A percentile compares a stretch with the other conserved stretches of the same genome.
Evolutionary conservation across 192 early-diverging fungal genomes (phyloP).

Genomic region (Coemansia javaensis): DNA sequence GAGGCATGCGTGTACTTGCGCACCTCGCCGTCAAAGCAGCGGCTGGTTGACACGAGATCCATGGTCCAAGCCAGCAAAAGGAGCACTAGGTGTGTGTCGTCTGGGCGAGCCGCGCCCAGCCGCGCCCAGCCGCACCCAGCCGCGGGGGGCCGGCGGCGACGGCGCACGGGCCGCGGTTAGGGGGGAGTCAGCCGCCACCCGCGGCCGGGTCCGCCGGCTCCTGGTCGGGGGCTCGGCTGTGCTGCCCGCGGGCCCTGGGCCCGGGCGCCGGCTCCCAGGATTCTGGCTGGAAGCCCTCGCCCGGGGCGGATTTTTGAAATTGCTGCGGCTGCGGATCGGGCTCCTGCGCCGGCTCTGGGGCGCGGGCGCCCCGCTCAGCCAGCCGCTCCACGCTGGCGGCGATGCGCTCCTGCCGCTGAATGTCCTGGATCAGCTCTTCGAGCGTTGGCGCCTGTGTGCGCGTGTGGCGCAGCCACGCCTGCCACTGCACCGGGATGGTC

Average conservation of each 20-base stretch:
- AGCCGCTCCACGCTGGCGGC: conserved; percentile 20
- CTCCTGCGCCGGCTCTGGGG: neutral
- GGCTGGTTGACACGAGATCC: conserved; percentile 55
- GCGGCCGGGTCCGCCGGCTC: too few species aligned
- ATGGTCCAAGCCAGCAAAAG: conserved; percentile 5
- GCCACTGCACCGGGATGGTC: conserved; percentile 48
- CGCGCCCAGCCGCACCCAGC: too few species aligned
- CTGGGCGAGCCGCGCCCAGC: too few species aligned
- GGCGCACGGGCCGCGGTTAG: too few species aligned
- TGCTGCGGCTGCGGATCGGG: neutral
- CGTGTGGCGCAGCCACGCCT: conserved; percentile 51
- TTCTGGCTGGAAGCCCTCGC: conserved; percentile 30
- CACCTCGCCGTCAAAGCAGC: conserved; percentile 64
- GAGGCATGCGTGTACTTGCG: conserved; percentile 72
- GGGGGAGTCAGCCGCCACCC: too few species aligned
- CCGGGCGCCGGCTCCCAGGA: conserved; percentile 12
- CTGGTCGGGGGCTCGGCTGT: too few species aligned
- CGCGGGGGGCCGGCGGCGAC: too few species aligned
- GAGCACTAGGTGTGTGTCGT: neutral
- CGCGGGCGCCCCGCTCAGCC: conserved; percentile 3
- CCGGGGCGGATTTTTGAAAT: conserved; percentile 24
- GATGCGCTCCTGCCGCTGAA: conserved; percentile 26
- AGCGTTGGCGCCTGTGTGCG: conserved; percentile 23
- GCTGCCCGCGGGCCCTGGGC: neutral
- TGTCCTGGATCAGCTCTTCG: conserved; percentile 24